Conservation (phyloP, 495 filamentous ascomycete species). For the Chlorociboria aeruginascens region DNA sequence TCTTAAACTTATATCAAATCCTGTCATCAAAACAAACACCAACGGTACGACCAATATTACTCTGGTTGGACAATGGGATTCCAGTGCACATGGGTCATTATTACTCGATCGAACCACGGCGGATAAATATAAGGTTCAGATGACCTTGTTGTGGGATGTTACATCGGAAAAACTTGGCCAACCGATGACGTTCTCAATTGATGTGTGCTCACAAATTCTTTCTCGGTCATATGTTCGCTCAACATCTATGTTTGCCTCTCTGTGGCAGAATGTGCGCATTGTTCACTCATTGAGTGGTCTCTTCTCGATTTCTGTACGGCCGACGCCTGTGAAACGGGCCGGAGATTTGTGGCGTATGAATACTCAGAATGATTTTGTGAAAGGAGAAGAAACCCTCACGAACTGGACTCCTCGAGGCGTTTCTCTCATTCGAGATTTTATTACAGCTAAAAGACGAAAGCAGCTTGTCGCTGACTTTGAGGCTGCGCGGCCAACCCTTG, state of each 20-base stretch:
- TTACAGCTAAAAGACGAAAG: constrained; percentile 55
- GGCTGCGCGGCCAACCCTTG: constrained; percentile 58
- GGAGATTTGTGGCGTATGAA: constrained; percentile 97
- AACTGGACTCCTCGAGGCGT: constrained; percentile 84
- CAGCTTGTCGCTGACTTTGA: constrained; percentile 67
- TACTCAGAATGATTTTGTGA: constrained; percentile 84
- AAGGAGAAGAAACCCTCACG: constrained; percentile 76
- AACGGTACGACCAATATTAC: constrained; percentile 88
- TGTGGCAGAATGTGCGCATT: constrained; percentile 75
- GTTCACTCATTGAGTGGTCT: constrained; percentile 77
- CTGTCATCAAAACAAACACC: constrained; percentile 64
- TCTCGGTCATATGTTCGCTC: constrained; percentile 75
- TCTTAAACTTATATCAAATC: constrained; percentile 63
- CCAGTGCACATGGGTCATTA: constrained; percentile 78
- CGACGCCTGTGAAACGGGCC: constrained; percentile 77
- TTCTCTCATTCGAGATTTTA: constrained; percentile 74
- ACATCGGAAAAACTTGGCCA: constrained; percentile 63
- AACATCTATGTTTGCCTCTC: constrained; percentile 71
- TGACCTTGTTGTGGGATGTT: constrained; percentile 75
- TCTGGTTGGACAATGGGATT: constrained; percentile 89
- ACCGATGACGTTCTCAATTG: constrained; percentile 73
- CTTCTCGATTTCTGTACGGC: constrained; percentile 76
- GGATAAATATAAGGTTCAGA: constrained; percentile 83
- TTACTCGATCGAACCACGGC: constrained; percentile 81
- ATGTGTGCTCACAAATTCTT: constrained; percentile 69